Conservation (phyloP, 768 basidiomycete species). For the Gymnopilus dilepis region DNA sequence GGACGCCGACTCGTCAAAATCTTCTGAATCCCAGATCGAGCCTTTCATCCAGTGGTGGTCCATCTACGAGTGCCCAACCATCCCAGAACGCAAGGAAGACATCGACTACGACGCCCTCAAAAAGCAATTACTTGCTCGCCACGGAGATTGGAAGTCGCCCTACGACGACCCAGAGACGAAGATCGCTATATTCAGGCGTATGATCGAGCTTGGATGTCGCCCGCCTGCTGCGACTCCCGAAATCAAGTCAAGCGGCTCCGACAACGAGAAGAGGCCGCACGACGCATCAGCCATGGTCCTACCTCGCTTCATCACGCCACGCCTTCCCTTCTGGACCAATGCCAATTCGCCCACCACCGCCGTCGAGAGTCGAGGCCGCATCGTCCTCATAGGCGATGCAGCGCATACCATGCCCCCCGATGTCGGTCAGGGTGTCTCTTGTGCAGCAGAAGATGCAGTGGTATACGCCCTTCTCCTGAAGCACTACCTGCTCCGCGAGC, state of each 20-base stretch:
- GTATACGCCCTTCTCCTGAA: slow-evolving; percentile 40
- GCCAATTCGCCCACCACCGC: slow-evolving; percentile 25
- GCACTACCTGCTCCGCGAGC: slow-evolving; percentile 29
- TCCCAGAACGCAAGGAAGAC: slow-evolving; percentile 30
- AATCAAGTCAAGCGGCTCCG: slow-evolving; percentile 13
- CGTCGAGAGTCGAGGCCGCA: slow-evolving; percentile 30
- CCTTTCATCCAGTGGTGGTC: slow-evolving; percentile 46
- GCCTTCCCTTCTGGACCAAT: slow-evolving; percentile 41
- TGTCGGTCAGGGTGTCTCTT: slow-evolving; percentile 46
- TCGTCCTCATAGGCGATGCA: slow-evolving; percentile 46
- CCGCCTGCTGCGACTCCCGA: neutral
- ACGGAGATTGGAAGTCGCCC: slow-evolving; percentile 41
- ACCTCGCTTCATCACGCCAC: slow-evolving; percentile 41
- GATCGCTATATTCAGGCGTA: neutral
- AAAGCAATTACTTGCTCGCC: slow-evolving; percentile 35
- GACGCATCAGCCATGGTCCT: slow-evolving; percentile 35
- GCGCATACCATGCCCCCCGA: slow-evolving; percentile 51
- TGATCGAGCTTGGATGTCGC: slow-evolving; percentile 2
- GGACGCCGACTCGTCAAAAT: neutral
- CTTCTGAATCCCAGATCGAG: slow-evolving; percentile 8
- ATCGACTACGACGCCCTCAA: slow-evolving; percentile 25
- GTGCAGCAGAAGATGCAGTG: slow-evolving; percentile 46
- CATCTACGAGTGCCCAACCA: slow-evolving; percentile 38
- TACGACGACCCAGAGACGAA: slow-evolving; percentile 34
- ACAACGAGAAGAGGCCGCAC: neutral